phyloP scores from a whole-genome alignment of 352 stramenopile species.

The Phytophthora tentaculata region DNA sequence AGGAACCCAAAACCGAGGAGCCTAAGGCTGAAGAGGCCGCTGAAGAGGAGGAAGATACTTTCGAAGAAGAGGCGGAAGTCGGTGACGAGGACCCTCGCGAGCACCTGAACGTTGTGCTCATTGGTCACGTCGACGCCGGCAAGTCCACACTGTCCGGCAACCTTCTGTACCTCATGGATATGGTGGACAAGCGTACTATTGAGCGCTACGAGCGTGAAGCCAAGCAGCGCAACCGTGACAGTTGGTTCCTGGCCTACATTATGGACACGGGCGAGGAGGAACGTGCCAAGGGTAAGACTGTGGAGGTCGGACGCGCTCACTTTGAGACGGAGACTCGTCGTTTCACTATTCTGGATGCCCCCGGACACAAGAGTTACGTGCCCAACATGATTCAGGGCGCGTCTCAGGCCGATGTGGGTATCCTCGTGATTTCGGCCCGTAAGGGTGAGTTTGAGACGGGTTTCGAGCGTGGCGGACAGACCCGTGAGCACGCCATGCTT shows the following conservation, averaged over 20 bases:
- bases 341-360: constrained; percentile 99
- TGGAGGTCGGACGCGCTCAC: constrained; percentile 94
- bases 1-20: constrained; percentile 31
- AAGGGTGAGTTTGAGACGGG: constrained; percentile 99
- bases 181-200: constrained; percentile 99
- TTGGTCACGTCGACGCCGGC: constrained; percentile 99
- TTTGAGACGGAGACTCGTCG: constrained; percentile 97
- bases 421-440: constrained; percentile 96
- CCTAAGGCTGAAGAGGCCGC: constrained; percentile 41
- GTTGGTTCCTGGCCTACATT: constrained; percentile 98
- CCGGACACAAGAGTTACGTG: constrained; percentile 99
- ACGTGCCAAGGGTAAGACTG: constrained; percentile 92
- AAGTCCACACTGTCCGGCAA: constrained; percentile 98
- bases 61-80: constrained; percentile 71
- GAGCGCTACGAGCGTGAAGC: constrained; percentile 99
- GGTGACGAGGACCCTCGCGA: constrained; percentile 95
- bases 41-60: constrained; percentile 64
- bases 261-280: constrained; percentile 99
- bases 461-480: constrained; percentile 98
- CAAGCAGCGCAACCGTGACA: constrained; percentile 90
- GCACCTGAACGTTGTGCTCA: constrained; percentile 99
- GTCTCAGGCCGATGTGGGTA: constrained; percentile 97
- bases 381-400: constrained; percentile 99
- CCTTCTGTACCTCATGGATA: constrained; percentile 98
- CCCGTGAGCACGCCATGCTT: constrained; percentile 98